Conservation (phyloP, 202 grass and related monocot genomes). For the Digitaria exilis region DNA sequence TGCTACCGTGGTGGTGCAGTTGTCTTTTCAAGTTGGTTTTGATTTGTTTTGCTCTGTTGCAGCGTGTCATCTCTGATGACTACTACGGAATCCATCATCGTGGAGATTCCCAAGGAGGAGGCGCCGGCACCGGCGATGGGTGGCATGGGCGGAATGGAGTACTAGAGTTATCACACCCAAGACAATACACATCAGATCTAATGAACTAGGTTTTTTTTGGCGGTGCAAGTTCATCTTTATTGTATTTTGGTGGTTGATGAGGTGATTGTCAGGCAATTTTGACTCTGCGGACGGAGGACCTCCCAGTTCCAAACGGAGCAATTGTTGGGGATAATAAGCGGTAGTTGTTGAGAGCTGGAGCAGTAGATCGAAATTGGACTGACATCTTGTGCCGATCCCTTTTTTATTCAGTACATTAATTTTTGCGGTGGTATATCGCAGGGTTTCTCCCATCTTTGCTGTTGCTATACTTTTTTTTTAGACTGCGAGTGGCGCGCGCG, state of each 20-base stretch:
- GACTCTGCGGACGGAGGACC: slow-evolving; percentile 40
- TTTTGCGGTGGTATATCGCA: background rate
- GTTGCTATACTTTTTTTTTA: too few relatives aligned
- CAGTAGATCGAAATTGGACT: slow-evolving; percentile 37
- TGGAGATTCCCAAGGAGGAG: slow-evolving; percentile 88
- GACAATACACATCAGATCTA: slow-evolving; percentile 24
- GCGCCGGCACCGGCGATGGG: slow-evolving; percentile 71
- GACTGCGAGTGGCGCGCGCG: too few relatives aligned
- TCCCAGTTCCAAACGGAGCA: slow-evolving; percentile 28
- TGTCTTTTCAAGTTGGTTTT: background rate
- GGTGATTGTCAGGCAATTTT: slow-evolving; percentile 46
- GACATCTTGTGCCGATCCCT: slow-evolving; percentile 33
- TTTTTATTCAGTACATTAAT: background rate
- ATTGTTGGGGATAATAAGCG: slow-evolving; percentile 24
- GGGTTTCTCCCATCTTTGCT: background rate
- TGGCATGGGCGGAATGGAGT: slow-evolving; percentile 96
- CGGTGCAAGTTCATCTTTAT: slow-evolving; percentile 41
- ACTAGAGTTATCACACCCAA: slow-evolving; percentile 43
- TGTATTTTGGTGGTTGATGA: slow-evolving; percentile 45
- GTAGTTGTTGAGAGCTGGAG: slow-evolving; percentile 24
- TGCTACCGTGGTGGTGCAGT: background rate
- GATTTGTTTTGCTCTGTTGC: slow-evolving; percentile 14
- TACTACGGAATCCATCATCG: slow-evolving; percentile 84
- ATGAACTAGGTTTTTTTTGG: slow-evolving; percentile 50
- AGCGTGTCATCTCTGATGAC: slow-evolving; percentile 98